Evolutionary conservation across 495 filamentous ascomycete genomes (phyloP).

Genomic region (Tetracladium setigerum): DNA sequence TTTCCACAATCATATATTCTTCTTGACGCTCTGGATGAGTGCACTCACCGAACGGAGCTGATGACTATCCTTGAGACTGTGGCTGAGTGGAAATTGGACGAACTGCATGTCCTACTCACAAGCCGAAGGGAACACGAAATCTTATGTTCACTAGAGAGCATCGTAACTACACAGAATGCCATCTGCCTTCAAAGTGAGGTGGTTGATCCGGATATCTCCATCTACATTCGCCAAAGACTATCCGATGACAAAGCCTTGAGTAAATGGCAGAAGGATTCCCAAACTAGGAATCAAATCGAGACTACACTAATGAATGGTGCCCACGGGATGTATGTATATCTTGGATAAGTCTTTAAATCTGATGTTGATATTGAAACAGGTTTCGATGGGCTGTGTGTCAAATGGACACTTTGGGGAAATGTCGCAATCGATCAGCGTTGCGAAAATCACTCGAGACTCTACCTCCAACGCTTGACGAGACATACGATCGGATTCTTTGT

Average conservation of each 20-base stretch:
- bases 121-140: slow-evolving; percentile 20
- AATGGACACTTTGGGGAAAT: slow-evolving; percentile 26
- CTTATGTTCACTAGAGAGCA: slow-evolving; percentile 1
- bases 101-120: slow-evolving; percentile 19
- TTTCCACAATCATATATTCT: slow-evolving; percentile 5
- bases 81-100: neutral
- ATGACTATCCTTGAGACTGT: neutral
- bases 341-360: neutral
- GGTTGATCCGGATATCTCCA: slow-evolving; percentile 19
- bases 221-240: slow-evolving; percentile 14
- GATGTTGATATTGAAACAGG: neutral
- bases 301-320: slow-evolving; percentile 5
- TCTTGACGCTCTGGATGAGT: slow-evolving; percentile 13
- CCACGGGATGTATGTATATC: slow-evolving; percentile 14
- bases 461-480: slow-evolving; percentile 30
- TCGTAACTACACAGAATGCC: neutral
- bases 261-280: slow-evolving; percentile 10
- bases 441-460: slow-evolving; percentile 20
- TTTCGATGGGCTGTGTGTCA: slow-evolving; percentile 37
- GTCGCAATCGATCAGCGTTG: slow-evolving; percentile 17
- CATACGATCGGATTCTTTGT: slow-evolving; percentile 29
- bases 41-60: neutral
- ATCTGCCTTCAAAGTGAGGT: slow-evolving; percentile 6
- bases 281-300: slow-evolving; percentile 10
- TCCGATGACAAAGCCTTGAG: slow-evolving; percentile 5